Evolutionary conservation across 495 filamentous ascomycete species (phyloP).

Genomic region (Articulospora tetracladia): DNA sequence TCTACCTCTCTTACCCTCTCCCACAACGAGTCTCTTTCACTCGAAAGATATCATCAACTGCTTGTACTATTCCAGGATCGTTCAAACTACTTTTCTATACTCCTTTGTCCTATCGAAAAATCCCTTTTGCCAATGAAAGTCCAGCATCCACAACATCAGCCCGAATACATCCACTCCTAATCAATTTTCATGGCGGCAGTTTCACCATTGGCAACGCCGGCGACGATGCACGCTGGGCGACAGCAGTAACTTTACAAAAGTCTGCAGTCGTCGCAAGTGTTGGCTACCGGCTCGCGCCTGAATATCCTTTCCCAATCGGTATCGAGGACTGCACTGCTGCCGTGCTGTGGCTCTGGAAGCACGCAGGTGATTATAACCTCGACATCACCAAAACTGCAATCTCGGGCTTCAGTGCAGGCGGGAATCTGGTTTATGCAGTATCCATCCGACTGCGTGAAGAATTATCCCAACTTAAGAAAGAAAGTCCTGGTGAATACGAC

Average conservation of each 20-base stretch:
- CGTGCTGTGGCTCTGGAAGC: constrained; percentile 54
- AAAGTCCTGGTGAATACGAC: too few species aligned
- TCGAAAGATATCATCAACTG: too few species aligned
- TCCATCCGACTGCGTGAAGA: too few species aligned
- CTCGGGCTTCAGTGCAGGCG: constrained; percentile 45
- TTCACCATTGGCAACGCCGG: constrained; percentile 65
- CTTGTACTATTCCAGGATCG: too few species aligned
- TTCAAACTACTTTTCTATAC: constrained; percentile 11
- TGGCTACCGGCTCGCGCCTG: constrained; percentile 43
- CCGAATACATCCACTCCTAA: constrained; percentile 44
- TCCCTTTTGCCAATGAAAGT: too few species aligned
- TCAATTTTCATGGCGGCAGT: constrained; percentile 76
- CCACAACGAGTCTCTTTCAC: too few species aligned
- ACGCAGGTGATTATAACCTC: constrained; percentile 47
- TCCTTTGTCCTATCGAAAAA: not conserved
- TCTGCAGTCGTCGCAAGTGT: constrained; percentile 35
- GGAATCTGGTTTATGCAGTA: too few species aligned
- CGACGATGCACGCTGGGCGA: constrained; percentile 67
- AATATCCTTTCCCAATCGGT: constrained; percentile 40
- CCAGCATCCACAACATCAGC: not conserved
- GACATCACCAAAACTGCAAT: constrained; percentile 60
- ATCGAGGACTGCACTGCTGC: constrained; percentile 57
- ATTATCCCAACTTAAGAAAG: too few species aligned
- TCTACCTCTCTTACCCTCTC: too few species aligned
- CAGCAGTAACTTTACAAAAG: constrained; percentile 65